These are phyloP conservation scores for Erodium maritimum DNA, from an alignment of 345 rosid genomes.

Conservation along the genomic window DNA sequence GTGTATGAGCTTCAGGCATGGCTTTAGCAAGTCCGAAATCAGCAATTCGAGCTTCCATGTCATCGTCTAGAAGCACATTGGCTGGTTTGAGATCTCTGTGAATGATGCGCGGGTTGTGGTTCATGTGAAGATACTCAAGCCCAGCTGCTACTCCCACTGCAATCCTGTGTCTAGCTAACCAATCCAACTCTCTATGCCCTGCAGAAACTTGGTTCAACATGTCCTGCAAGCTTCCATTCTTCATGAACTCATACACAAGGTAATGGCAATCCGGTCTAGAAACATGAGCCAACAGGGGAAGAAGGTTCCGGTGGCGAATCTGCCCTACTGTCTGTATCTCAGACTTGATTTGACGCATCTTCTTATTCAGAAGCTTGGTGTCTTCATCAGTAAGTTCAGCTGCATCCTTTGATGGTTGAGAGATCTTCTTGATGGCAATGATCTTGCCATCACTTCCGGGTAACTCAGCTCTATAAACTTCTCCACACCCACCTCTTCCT, in stretches of 20 bases:
- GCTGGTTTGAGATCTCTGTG: conserved; percentile 92
- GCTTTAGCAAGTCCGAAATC: conserved; percentile 82
- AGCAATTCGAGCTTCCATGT: conserved; percentile 84
- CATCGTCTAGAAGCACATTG: conserved; percentile 72
- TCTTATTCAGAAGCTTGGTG: conserved; percentile 41
- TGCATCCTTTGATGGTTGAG: conserved; percentile 65
- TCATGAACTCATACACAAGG: conserved; percentile 79
- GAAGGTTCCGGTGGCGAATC: conserved; percentile 73
- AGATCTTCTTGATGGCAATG: conserved; percentile 67
- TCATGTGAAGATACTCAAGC: conserved; percentile 73
- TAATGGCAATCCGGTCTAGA: conserved; percentile 65
- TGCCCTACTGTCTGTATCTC: conserved; percentile 77
- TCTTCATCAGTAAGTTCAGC: conserved; percentile 61
- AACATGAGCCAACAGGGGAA: conserved; percentile 69
- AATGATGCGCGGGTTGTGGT: conserved; percentile 56
- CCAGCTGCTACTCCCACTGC: conserved; percentile 77
- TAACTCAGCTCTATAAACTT: conserved; percentile 68
- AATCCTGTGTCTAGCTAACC: conserved; percentile 58
- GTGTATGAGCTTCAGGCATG: conserved; percentile 65
- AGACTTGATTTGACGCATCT: conserved; percentile 72
- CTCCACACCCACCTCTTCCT: conserved; percentile 90
- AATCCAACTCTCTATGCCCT: conserved; percentile 48
- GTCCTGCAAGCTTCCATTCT: conserved; percentile 86
- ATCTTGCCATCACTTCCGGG: conserved; percentile 57
- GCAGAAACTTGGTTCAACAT: conserved; percentile 23